Base-by-base conservation (phyloP, 2,329 filamentous ascomycete genomes). In the Sporothrix phasma region DNA sequence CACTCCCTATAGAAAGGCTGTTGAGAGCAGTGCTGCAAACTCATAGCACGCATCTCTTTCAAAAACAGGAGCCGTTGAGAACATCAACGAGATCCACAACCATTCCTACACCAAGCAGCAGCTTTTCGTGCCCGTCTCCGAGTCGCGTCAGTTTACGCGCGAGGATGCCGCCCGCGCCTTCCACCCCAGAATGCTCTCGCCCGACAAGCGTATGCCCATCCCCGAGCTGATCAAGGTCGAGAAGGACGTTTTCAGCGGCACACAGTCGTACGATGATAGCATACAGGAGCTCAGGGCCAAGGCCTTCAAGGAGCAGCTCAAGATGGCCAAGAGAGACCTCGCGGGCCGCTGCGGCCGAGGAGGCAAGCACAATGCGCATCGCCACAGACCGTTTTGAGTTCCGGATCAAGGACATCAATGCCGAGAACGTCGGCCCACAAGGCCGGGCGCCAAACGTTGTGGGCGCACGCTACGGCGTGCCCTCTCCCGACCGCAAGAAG, bases 1-100 rank as follows among this genome's bases (percentile, higher is more conserved):
- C 2, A 81, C 78, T 29, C 87, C 90, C 13, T 97, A 97, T 74
- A 81, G 88, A 26, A 82, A 83, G n/a, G n/a, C n/a, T n/a, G n/a
- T n/a, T n/a, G n/a, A n/a, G n/a, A 64, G 89, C 91, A 11, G 81
- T 97, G 26, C 80, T 90, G 69, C 76, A 78, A 39, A 96, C n/a
- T 97, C 92, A 79, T 97, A 5, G 92, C 91, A 2, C 81, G 81
- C 63, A 89, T 85, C n/a, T 72, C 75, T 81, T 66, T 79, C 80
- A 63, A 72, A 70, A 76, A 84, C 77, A 74, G 73, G 74, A 4
- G 19, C 75, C 78, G 0, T 82, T 84, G 84, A 88, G 74, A 78
- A 82, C 24, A 83, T 87, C 73, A 87, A 87, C 72, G 85, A 87
- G 72, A 76, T 88, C 22, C 80, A 84, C 69, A 79, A 85, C n/a